Evolutionary conservation across 495 filamentous ascomycete species (phyloP).

Genomic region (Letharia columbiana): DNA sequence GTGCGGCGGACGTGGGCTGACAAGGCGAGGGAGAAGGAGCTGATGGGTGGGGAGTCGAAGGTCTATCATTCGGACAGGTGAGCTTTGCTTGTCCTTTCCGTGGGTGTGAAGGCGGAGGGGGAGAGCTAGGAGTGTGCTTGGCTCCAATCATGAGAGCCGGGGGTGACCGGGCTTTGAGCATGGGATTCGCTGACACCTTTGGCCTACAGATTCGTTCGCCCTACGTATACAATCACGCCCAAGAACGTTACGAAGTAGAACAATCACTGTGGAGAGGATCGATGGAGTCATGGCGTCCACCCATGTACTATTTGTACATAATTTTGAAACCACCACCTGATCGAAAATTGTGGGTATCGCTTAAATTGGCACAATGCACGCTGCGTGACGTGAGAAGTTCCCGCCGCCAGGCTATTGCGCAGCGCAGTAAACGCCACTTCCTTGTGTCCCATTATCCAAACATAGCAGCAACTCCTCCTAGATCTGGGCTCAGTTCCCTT

Average conservation of each 20-base stretch:
- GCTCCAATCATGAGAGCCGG: neutral
- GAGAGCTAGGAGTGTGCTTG: neutral
- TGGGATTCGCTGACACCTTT: neutral
- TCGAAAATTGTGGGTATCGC: neutral
- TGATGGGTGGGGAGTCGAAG: conserved; percentile 68
- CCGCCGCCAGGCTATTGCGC: neutral
- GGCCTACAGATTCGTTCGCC: conserved; percentile 54
- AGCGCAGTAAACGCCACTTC: neutral
- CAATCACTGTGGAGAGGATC: neutral
- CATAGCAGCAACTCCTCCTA: conserved; percentile 59
- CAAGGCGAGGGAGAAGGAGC: conserved; percentile 78
- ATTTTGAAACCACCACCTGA: neutral
- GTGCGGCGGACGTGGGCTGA: conserved; percentile 78
- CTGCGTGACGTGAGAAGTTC: conserved; percentile 2
- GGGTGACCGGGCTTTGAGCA: neutral
- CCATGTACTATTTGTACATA: conserved; percentile 10
- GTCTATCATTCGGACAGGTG: conserved; percentile 87
- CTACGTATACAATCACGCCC: conserved; percentile 59
- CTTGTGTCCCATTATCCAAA: conserved; percentile 42
- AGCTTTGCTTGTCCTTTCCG: conserved; percentile 29
- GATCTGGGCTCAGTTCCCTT: conserved; percentile 51
- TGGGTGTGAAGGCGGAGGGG: neutral
- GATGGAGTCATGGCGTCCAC: conserved; percentile 13
- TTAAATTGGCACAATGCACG: neutral
- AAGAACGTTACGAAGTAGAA: conserved; percentile 37